Evolutionary conservation across 257 asterid species (phyloP), one percentile per base, ranked within the genome.

Genomic region (Rauvolfia tetraphylla): DNA sequence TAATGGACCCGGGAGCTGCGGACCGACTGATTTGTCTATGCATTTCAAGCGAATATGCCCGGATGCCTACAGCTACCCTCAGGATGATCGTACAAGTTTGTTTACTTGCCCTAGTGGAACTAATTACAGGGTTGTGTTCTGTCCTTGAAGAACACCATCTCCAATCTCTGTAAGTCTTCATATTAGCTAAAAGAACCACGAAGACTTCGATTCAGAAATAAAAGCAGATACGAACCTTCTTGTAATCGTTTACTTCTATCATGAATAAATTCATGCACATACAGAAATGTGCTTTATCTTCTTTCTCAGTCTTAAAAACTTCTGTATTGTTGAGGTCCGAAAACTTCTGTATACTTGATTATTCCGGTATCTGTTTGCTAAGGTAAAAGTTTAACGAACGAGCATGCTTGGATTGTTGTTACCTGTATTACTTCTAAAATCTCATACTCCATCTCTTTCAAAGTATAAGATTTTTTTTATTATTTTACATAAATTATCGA

Each of bases 41-140:
- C 84, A 81, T 34, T 74, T 74, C 7, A 74, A 74, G 59, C 73
- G 77, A 15, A 81, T 84, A 67, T 88, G 93, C 49, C 87, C 93
- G 7, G 85, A 86, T 80, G 93, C 93, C 17, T 88, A 85, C 8
- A 85, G 87, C 73, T 86, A 81, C 39, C 93, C 93, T 20, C 86
- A 71, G 78, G 90, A 88, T 82, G 89, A 86, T 74, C 81, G 71
- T 0, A 88, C 88, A 0, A 88, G 89, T 61, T 76, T 79, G 51
- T 82, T 83, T 49, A 88, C 89, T 18, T 86, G 92, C 74, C 88
- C 83, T 0, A 67, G 78, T 23, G 92, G 90, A 1, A 85, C 89
- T 8, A 83, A 85, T 36, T 88, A 86, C 59, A 79, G 73, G 82
- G 90, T 86, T 73, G 86, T 86, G 3, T 88, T 88, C 83, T 86